These are phyloP conservation scores for Mycena sp. DNA, from an alignment of 1,284 basidiomycete species.

Conservation along the genomic window DNA sequence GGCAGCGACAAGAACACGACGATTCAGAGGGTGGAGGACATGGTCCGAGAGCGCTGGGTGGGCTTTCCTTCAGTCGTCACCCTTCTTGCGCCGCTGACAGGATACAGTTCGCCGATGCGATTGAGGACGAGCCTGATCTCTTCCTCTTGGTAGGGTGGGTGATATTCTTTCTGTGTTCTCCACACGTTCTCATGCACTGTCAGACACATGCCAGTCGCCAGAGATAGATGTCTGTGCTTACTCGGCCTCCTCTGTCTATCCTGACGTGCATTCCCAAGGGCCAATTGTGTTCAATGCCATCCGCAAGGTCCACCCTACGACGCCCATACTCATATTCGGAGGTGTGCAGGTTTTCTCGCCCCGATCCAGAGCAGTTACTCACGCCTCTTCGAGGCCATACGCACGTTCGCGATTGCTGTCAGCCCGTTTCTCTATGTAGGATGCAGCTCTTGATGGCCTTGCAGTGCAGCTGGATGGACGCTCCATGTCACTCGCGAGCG, in stretches of 20 bases:
- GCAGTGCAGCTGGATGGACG: slow-evolving; percentile 67
- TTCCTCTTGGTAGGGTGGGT: slow-evolving; percentile 74
- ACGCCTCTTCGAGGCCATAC: slow-evolving; percentile 55
- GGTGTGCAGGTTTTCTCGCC: slow-evolving; percentile 35
- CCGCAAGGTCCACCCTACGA: slow-evolving; percentile 73
- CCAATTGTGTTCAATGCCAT: slow-evolving; percentile 78
- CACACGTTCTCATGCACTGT: no score
- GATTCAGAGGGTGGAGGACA: slow-evolving; percentile 75
- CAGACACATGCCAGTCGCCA: slow-evolving; percentile 71
- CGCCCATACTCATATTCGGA: slow-evolving; percentile 85
- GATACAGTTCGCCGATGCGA: slow-evolving; percentile 82
- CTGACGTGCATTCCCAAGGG: slow-evolving; percentile 53
- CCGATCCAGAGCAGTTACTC: not conserved
- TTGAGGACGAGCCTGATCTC: slow-evolving; percentile 82
- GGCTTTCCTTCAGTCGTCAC: slow-evolving; percentile 16
- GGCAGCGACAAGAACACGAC: slow-evolving; percentile 74
- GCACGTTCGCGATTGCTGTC: slow-evolving; percentile 82
- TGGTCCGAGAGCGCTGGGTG: slow-evolving; percentile 82
- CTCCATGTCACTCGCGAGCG: slow-evolving; percentile 81
- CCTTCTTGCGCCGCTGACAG: no score
- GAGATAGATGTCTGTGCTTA: slow-evolving; percentile 62
- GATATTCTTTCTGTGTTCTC: no score
- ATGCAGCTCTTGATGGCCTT: not conserved
- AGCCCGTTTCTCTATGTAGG: slow-evolving; percentile 26
- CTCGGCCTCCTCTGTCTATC: slow-evolving; percentile 20